phyloP scores from a whole-genome alignment of 345 rosid genomes.

The Salix arbutifolia region DNA sequence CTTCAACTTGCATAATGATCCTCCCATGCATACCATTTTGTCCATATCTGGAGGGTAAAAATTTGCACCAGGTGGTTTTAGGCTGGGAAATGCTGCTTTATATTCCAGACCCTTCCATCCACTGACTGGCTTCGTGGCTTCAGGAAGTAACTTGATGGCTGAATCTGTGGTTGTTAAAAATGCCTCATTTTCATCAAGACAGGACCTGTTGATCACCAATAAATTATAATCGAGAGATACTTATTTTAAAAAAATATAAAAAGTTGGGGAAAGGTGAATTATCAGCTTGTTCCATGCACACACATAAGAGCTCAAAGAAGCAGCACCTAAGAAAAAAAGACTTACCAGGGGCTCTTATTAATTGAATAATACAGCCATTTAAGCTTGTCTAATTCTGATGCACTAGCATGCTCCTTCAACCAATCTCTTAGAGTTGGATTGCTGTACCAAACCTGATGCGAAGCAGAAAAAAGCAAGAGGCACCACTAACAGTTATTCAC shows the following conservation, averaged over 20 bases:
- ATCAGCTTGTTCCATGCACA: neutral
- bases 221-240: slow-evolving; percentile 4
- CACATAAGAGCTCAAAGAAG: neutral
- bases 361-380: slow-evolving; percentile 77
- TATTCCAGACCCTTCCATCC: slow-evolving; percentile 95
- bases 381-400: slow-evolving; percentile 57
- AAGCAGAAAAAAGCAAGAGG: slow-evolving; percentile 3
- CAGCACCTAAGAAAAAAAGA: slow-evolving; percentile 7
- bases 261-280: no score
- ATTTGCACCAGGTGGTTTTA: slow-evolving; percentile 88
- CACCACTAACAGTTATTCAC: neutral
- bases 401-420: slow-evolving; percentile 66
- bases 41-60: slow-evolving; percentile 98
- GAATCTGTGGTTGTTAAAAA: slow-evolving; percentile 89
- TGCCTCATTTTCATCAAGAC: slow-evolving; percentile 84
- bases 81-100: slow-evolving; percentile 70
- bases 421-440: slow-evolving; percentile 77
- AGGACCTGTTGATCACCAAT: slow-evolving; percentile 56
- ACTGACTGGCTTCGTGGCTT: slow-evolving; percentile 53
- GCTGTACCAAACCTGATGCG: slow-evolving; percentile 71
- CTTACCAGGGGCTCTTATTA: slow-evolving; percentile 89
- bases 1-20: neutral
- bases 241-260: neutral
- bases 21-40: slow-evolving; percentile 50
- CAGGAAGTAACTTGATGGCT: slow-evolving; percentile 63